These are phyloP conservation scores for Lactarius deliciosus DNA, from an alignment of 768 basidiomycete genomes.

Conservation along the genomic window DNA sequence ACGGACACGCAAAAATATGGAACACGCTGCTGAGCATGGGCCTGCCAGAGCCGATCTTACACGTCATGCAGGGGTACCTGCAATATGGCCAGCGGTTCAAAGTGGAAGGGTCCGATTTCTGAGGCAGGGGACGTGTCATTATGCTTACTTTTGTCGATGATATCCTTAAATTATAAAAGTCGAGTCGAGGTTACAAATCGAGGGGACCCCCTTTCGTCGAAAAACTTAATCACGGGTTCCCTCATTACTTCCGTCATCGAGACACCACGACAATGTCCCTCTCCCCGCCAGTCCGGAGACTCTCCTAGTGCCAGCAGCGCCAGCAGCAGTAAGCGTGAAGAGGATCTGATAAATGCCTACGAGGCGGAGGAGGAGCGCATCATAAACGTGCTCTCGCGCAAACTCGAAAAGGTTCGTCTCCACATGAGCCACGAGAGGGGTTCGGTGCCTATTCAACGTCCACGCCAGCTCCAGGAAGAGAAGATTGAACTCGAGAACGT, in stretches of 20 bases:
- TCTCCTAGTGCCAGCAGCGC: constrained; percentile 52
- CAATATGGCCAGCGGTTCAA: constrained; percentile 86
- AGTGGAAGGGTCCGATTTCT: constrained; percentile 85
- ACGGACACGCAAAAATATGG: constrained; percentile 91
- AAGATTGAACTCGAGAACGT: constrained; percentile 81
- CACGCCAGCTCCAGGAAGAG: constrained; percentile 69
- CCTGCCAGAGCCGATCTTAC: constrained; percentile 82
- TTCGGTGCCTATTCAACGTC: neutral
- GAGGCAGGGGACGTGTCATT: constrained; percentile 2
- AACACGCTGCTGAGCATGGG: constrained; percentile 95
- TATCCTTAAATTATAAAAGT: constrained; percentile 21
- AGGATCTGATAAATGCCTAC: constrained; percentile 83
- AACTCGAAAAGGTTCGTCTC: constrained; percentile 70
- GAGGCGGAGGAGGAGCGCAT: constrained; percentile 91
- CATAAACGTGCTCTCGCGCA: constrained; percentile 77
- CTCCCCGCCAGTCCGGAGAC: constrained; percentile 58
- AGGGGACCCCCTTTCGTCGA: neutral
- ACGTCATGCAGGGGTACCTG: constrained; percentile 91
- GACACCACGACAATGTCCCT: constrained; percentile 36
- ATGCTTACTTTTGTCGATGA: neutral
- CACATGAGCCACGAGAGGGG: neutral
- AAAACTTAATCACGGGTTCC: neutral
- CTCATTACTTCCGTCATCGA: neutral
- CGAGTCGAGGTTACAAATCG: constrained; percentile 8
- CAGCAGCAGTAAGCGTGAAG: constrained; percentile 51